These are phyloP conservation scores for Hypoxylon fragiforme DNA, from an alignment of 495 filamentous ascomycete species.

Conservation along the genomic window DNA sequence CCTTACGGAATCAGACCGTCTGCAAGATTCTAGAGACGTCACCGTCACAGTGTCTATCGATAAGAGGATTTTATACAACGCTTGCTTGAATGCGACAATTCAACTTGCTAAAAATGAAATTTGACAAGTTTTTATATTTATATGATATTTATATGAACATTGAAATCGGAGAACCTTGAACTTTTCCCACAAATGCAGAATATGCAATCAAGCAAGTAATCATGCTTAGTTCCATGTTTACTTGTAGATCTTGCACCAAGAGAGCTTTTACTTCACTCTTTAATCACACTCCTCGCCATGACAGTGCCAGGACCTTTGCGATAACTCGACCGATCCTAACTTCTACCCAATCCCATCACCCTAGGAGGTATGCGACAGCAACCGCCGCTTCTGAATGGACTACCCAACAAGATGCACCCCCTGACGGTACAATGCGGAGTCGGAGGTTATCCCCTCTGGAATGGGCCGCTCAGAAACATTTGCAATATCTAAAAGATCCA, in stretches of 20 bases:
- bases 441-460: constrained; percentile 26
- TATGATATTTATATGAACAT: too few relatives aligned
- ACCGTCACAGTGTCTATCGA: too few relatives aligned
- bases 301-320: constrained; percentile 3
- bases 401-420: not conserved
- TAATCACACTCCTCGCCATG: constrained; percentile 4
- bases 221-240: too few relatives aligned
- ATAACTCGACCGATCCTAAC: not conserved
- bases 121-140: too few relatives aligned
- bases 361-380: constrained; percentile 15
- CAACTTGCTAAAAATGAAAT: too few relatives aligned
- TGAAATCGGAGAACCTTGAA: too few relatives aligned
- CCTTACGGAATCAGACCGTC: not conserved
- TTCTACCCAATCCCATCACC: not conserved
- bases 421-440: constrained; percentile 23
- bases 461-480: constrained; percentile 52
- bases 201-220: constrained; percentile 7
- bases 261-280: constrained; percentile 21
- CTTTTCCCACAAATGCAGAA: not conserved
- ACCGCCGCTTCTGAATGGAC: not conserved
- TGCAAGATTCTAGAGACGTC: too few relatives aligned
- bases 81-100: too few relatives aligned
- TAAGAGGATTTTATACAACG: too few relatives aligned
- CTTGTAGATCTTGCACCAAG: constrained; percentile 44
- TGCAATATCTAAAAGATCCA: constrained; percentile 69